phyloP scores from a whole-genome alignment of 2,329 filamentous ascomycete genomes.

The Penicillium sp. region DNA sequence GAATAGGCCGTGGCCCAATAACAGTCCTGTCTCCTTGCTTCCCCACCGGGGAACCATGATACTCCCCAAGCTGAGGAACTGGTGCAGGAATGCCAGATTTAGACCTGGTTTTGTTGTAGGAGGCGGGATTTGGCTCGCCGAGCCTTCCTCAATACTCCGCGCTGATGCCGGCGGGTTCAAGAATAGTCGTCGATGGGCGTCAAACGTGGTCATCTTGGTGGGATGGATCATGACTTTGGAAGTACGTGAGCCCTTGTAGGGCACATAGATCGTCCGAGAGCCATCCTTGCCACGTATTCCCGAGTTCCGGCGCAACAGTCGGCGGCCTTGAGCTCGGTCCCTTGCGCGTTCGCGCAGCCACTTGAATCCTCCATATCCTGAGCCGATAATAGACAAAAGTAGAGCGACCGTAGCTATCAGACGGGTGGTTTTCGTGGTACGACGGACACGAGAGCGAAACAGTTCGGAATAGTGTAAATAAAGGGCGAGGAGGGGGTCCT shows the following conservation, averaged over 20 bases:
- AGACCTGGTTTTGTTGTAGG: slow-evolving; percentile 89
- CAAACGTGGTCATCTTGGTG: slow-evolving; percentile 91
- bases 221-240: slow-evolving; percentile 88
- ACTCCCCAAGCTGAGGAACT: slow-evolving; percentile 92
- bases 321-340: slow-evolving; percentile 79
- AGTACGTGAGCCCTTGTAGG: slow-evolving; percentile 73
- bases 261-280: slow-evolving; percentile 90
- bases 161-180: slow-evolving; percentile 85
- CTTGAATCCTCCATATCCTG: slow-evolving; percentile 74
- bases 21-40: slow-evolving; percentile 89
- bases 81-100: slow-evolving; percentile 93
- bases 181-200: slow-evolving; percentile 91
- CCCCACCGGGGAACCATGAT: slow-evolving; percentile 97
- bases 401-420: slow-evolving; percentile 76
- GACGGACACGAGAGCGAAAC: slow-evolving; percentile 54
- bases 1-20: slow-evolving; percentile 86
- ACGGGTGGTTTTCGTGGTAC: slow-evolving; percentile 69
- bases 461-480: slow-evolving; percentile 52
- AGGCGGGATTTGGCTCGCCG: slow-evolving; percentile 68
- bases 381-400: slow-evolving; percentile 73
- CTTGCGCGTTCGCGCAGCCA: slow-evolving; percentile 72
- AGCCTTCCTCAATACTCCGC: slow-evolving; percentile 67
- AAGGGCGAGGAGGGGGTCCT: slow-evolving; percentile 67
- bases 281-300: slow-evolving; percentile 93
- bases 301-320: slow-evolving; percentile 85